Evolutionary conservation across 805 yeast genomes (phyloP).

Genomic region (Cyberlindnera bimundalis): DNA sequence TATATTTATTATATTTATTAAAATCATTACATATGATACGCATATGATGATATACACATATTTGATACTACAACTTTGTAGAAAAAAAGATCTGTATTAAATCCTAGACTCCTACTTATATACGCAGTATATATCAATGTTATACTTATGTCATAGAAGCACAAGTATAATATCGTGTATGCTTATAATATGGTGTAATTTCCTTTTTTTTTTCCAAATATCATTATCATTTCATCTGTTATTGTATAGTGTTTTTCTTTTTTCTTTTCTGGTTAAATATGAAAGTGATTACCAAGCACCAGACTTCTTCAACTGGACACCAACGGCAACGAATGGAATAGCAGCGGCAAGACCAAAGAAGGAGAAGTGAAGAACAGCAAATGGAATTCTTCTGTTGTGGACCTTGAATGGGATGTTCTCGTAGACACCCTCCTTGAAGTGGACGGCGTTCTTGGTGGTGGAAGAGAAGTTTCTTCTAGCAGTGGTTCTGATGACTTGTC

Average conservation of each 20-base stretch:
- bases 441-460: slow-evolving; percentile 39
- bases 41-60: not conserved
- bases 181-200: too few relatives aligned
- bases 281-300: slow-evolving; percentile 44
- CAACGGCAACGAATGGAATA: slow-evolving; percentile 75
- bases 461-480: slow-evolving; percentile 44
- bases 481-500: slow-evolving; percentile 34
- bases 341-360: slow-evolving; percentile 68
- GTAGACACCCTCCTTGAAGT: slow-evolving; percentile 81
- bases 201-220: too few relatives aligned
- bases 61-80: not conserved
- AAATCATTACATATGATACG: not conserved
- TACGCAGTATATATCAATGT: too few relatives aligned
- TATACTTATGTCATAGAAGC: too few relatives aligned
- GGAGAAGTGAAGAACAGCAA: slow-evolving; percentile 75
- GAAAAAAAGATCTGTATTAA: too few relatives aligned
- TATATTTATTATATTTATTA: slow-evolving; percentile 5
- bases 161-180: too few relatives aligned
- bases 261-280: not conserved
- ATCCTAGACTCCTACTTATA: too few relatives aligned
- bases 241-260: not conserved
- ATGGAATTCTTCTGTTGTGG: slow-evolving; percentile 89
- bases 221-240: not conserved
- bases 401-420: slow-evolving; percentile 92
- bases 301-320: slow-evolving; percentile 84